Conservation (phyloP, 768 basidiomycete species). For the Suillus alpinus region DNA sequence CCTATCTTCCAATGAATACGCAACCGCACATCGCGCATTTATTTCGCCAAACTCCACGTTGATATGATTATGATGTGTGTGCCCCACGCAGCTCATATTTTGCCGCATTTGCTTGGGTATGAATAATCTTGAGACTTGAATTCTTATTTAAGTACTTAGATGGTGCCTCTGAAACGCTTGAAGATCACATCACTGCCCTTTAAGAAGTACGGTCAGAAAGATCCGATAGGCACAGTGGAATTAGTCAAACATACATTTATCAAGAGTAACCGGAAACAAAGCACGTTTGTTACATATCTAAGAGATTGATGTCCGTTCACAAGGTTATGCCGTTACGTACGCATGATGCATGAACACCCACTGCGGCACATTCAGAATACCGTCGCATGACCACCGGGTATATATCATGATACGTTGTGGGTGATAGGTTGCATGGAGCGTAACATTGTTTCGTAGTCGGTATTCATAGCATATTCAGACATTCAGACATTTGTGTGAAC, state of each 20-base stretch:
- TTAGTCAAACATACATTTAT: not conserved
- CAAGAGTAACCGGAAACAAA: not conserved
- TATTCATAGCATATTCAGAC: not conserved
- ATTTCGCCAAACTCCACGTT: not conserved
- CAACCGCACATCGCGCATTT: no score
- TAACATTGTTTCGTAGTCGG: no score
- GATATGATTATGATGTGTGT: not conserved
- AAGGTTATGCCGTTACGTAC: not conserved
- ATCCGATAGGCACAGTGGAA: not conserved
- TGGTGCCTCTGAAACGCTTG: not conserved
- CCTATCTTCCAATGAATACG: not conserved
- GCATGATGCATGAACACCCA: not conserved
- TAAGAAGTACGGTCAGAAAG: not conserved
- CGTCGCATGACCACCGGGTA: not conserved
- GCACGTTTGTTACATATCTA: not conserved
- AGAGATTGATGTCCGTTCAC: not conserved
- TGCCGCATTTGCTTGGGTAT: not conserved
- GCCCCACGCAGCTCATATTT: not conserved
- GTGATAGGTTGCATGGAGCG: not conserved
- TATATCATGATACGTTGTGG: not conserved
- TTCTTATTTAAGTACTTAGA: not conserved
- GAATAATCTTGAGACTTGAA: not conserved
- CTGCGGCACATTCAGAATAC: not conserved
- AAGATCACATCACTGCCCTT: not conserved
- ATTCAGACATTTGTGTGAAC: not conserved